Percentiles rank a stretch among this genome's conserved stretches.
Evolutionary conservation across 495 filamentous ascomycete species (phyloP).

Genomic region (Neurospora sp.): DNA sequence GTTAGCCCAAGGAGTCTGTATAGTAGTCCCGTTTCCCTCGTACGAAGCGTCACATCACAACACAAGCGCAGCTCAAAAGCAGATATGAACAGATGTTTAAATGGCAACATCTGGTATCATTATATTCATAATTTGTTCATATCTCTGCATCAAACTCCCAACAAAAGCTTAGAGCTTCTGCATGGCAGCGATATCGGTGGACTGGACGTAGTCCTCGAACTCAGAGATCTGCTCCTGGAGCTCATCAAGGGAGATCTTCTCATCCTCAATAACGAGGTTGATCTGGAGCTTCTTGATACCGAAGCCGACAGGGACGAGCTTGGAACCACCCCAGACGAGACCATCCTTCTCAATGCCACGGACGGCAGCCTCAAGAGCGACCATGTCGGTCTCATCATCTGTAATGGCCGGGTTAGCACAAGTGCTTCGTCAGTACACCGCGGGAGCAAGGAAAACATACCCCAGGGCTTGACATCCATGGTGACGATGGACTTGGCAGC

Average conservation of each 20-base stretch:
- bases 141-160: conserved; percentile 10
- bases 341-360: conserved; percentile 86
- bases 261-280: conserved; percentile 94
- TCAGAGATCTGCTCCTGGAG: conserved; percentile 71
- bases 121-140: conserved; percentile 17
- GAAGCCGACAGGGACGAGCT: conserved; percentile 82
- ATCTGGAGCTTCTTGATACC: conserved; percentile 99
- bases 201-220: conserved; percentile 96
- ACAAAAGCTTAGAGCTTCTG: conserved; percentile 26
- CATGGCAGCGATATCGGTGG: conserved; percentile 67
- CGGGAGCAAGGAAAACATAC: conserved; percentile 43
- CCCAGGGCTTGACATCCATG: conserved; percentile 97
- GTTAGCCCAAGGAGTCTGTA: not conserved
- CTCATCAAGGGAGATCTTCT: conserved; percentile 83
- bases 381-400: conserved; percentile 92
- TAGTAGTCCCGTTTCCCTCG: not conserved
- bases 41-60: not conserved
- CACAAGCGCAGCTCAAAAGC: not conserved
- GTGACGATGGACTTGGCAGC: conserved; percentile 93
- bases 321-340: conserved; percentile 90
- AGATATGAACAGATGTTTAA: not conserved
- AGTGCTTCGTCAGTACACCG: not conserved
- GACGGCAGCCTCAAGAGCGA: conserved; percentile 68
- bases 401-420: conserved; percentile 12
- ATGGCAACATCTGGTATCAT: not conserved